Evolutionary conservation across 75 land plant genomes (phyloP), one percentile per base, ranked within the genome.

Genomic region (Isoetes taiwanensis): DNA sequence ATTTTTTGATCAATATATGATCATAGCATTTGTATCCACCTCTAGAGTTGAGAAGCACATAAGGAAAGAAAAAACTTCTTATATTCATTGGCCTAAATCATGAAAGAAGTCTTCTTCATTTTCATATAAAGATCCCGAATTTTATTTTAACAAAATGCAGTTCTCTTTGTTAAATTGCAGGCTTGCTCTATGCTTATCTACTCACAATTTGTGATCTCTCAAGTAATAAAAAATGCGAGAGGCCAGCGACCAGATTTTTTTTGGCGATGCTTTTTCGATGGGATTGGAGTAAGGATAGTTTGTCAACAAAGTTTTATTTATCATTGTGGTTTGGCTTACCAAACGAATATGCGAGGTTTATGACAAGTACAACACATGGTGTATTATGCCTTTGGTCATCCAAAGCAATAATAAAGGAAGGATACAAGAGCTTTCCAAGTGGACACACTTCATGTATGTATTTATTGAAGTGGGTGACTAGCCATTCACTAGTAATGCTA

Each of bases 261-360:
- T 52, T 81, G 86, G 84, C 79, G 89, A 9, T 91, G 97, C 59
- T 91, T 91, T 52, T 94, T 94, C 37, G 77, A 86, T 76, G 95
- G 88, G 9, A 68, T 42, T 35, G 66, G 57, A 56, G 97, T 78
- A 58, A 34, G 66, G 14, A 21, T 43, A n/a, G 23, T 24, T 48
- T 6, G 17, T 12, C 20, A 48, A 19, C 52, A 37, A 37, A 10
- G 12, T 14, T 37, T 37, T 37, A 14, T 37, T 14, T 37, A n/a
- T n/a, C n/a, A n/a, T n/a, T n/a, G n/a, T n/a, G n/a, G n/a, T n/a
- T n/a, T n/a, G n/a, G n/a, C n/a, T n/a, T n/a, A n/a, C n/a, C n/a
- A n/a, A n/a, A n/a, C n/a, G n/a, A n/a, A n/a, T n/a, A n/a, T n/a
- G n/a, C n/a, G n/a, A n/a, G n/a, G n/a, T n/a, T n/a, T n/a, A n/a